Percentiles rank a stretch among this genome's conserved stretches.
These are phyloP conservation scores for Ceratobasidium sp. DNA, from an alignment of 1,284 basidiomycete genomes.

Conservation along the genomic window DNA sequence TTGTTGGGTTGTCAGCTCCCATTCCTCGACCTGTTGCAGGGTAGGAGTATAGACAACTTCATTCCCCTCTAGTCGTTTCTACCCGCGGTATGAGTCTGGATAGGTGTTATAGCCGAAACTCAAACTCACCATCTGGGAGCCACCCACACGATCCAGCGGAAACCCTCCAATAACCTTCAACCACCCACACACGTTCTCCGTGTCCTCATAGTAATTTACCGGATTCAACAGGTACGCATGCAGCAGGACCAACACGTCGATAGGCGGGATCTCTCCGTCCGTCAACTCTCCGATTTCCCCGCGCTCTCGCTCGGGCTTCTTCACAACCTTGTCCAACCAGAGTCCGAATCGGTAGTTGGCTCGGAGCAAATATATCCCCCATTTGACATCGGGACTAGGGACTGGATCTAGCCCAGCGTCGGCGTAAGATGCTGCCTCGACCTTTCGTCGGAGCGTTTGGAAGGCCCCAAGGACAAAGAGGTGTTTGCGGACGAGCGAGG, in stretches of 20 bases:
- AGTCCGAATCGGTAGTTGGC: slow-evolving; percentile 19
- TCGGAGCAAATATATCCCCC: slow-evolving; percentile 22
- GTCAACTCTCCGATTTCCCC: slow-evolving; percentile 32
- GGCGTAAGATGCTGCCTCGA: slow-evolving; percentile 35
- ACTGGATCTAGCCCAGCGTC: slow-evolving; percentile 38
- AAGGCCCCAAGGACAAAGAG: slow-evolving; percentile 40
- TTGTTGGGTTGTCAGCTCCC: slow-evolving; percentile 33
- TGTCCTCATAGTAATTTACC: slow-evolving; percentile 35
- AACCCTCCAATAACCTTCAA: slow-evolving; percentile 38
- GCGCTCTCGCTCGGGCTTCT: slow-evolving; percentile 21
- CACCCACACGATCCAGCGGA: slow-evolving; percentile 29
- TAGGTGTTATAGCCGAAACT: background rate
- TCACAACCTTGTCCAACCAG: slow-evolving; percentile 33
- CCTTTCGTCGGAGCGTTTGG: slow-evolving; percentile 37
- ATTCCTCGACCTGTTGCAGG: slow-evolving; percentile 29
- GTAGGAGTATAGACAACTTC: slow-evolving; percentile 19
- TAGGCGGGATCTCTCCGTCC: slow-evolving; percentile 23
- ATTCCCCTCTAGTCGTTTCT: slow-evolving; percentile 26
- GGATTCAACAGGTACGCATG: slow-evolving; percentile 39
- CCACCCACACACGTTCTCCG: slow-evolving; percentile 7
- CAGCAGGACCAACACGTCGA: slow-evolving; percentile 21
- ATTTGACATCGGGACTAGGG: slow-evolving; percentile 40
- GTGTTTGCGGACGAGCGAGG: slow-evolving; percentile 29
- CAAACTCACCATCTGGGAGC: slow-evolving; percentile 18
- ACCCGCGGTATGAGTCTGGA: background rate